A percentile compares a stretch with the other conserved stretches of the same genome.
These are phyloP conservation scores for Boletus rubroflammeus DNA, from an alignment of 768 basidiomycete species.

Conservation along the genomic window DNA sequence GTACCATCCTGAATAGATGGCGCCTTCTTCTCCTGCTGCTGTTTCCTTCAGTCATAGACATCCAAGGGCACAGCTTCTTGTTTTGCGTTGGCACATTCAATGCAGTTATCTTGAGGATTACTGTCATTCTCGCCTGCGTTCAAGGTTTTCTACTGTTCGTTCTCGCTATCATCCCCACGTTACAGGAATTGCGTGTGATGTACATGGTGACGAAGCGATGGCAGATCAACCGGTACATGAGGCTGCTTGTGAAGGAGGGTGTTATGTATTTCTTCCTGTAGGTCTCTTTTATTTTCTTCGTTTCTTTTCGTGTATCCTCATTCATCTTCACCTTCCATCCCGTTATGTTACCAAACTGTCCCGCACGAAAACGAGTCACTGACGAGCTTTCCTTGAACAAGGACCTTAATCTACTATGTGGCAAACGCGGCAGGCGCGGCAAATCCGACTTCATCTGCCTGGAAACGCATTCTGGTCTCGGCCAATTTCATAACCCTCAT, in stretches of 20 bases:
- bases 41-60: neutral
- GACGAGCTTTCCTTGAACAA: neutral
- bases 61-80: neutral
- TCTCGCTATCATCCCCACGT: neutral
- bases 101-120: neutral
- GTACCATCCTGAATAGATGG: neutral
- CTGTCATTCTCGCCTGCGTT: neutral
- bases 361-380: neutral
- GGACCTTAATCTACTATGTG: neutral
- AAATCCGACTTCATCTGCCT: neutral
- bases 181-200: neutral
- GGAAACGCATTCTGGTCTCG: neutral
- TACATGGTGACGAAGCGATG: neutral
- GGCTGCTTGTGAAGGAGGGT: neutral
- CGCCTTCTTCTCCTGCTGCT: neutral
- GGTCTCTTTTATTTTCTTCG: neutral
- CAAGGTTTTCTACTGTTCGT: neutral
- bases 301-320: neutral
- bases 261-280: slow-evolving; percentile 3
- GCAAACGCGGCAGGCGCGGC: neutral
- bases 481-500: neutral
- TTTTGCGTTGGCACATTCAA: neutral
- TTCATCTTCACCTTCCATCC: neutral
- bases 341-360: neutral
- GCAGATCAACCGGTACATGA: slow-evolving; percentile 1